Conservation (phyloP, 2,329 filamentous ascomycete genomes). For the Ophiostoma sp. region DNA sequence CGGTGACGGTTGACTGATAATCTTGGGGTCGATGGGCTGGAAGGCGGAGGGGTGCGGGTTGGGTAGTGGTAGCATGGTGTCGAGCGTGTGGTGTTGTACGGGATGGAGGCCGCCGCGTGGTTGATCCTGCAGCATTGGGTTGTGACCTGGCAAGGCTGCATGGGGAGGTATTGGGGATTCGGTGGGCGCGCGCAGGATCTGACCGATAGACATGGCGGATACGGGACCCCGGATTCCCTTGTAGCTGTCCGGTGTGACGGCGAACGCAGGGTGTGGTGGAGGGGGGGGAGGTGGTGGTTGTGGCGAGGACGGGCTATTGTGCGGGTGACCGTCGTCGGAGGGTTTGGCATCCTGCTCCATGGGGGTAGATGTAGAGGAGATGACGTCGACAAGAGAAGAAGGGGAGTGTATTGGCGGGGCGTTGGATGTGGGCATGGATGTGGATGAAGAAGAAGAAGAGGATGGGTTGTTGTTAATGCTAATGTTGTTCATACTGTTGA, state of each 20-base stretch:
- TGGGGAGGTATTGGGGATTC: constrained; percentile 35
- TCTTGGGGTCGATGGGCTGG: constrained; percentile 62
- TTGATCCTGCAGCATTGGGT: constrained; percentile 37
- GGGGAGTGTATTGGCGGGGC: constrained; percentile 19
- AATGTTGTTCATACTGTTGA: neutral
- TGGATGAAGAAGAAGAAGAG: constrained; percentile 10
- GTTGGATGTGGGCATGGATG: constrained; percentile 16
- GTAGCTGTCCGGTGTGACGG: constrained; percentile 43
- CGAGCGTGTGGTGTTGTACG: constrained; percentile 38
- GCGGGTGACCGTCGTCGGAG: constrained; percentile 20
- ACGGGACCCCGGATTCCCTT: constrained; percentile 49
- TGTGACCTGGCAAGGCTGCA: constrained; percentile 32
- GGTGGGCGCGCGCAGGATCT: constrained; percentile 34
- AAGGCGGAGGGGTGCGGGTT: constrained; percentile 35
- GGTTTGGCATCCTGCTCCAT: constrained; percentile 28
- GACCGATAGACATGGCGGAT: constrained; percentile 42
- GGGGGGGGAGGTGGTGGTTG: constrained; percentile 34
- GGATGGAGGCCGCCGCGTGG: constrained; percentile 37
- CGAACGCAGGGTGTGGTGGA: constrained; percentile 33
- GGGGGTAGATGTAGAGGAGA: constrained; percentile 15
- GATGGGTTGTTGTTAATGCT: constrained; percentile 1
- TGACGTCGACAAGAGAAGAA: constrained; percentile 6
- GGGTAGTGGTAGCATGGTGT: constrained; percentile 29
- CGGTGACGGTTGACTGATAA: constrained; percentile 48
- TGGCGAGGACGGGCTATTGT: constrained; percentile 45